Conservation (phyloP, 306 rosid genomes). For the Pyrus pyrifolia region DNA sequence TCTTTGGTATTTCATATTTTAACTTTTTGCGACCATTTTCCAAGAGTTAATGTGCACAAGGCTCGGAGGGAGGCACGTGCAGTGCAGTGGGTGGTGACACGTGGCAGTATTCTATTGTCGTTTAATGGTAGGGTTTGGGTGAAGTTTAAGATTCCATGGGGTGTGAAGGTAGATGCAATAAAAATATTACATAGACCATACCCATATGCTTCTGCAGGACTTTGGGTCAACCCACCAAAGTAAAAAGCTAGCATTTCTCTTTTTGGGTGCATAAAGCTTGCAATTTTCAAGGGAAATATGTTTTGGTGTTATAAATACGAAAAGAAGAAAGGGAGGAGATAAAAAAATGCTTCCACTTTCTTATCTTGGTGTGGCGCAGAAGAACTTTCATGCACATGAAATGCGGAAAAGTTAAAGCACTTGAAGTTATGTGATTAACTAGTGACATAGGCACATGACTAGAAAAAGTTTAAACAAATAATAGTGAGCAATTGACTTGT, state of each 20-base stretch:
- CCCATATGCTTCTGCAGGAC: conserved; percentile 21
- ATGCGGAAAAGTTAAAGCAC: too few species aligned
- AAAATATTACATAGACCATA: conserved; percentile 10
- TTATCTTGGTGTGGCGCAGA: too few species aligned
- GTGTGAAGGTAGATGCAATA: conserved; percentile 26
- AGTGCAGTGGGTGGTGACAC: conserved; percentile 28
- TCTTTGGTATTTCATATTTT: conserved; percentile 22
- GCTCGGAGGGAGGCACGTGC: conserved; percentile 64
- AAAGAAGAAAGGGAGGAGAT: too few species aligned
- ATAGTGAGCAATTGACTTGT: too few species aligned
- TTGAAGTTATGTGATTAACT: too few species aligned
- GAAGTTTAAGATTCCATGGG: conserved; percentile 45
- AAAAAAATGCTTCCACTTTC: too few species aligned
- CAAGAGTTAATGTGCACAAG: conserved; percentile 26
- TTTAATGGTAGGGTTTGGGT: conserved; percentile 30
- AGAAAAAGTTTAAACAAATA: too few species aligned
- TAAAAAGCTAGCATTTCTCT: not conserved
- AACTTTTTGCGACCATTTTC: conserved; percentile 7
- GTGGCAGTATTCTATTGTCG: conserved; percentile 50
- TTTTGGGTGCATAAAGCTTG: not conserved
- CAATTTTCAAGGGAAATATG: not conserved
- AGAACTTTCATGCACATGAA: too few species aligned
- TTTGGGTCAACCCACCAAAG: conserved; percentile 25
- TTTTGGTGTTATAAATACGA: not conserved
- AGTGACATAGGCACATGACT: too few species aligned